These are phyloP conservation scores for Alternaria angustiovoidea DNA, from an alignment of 2,329 filamentous ascomycete species.

Conservation along the genomic window DNA sequence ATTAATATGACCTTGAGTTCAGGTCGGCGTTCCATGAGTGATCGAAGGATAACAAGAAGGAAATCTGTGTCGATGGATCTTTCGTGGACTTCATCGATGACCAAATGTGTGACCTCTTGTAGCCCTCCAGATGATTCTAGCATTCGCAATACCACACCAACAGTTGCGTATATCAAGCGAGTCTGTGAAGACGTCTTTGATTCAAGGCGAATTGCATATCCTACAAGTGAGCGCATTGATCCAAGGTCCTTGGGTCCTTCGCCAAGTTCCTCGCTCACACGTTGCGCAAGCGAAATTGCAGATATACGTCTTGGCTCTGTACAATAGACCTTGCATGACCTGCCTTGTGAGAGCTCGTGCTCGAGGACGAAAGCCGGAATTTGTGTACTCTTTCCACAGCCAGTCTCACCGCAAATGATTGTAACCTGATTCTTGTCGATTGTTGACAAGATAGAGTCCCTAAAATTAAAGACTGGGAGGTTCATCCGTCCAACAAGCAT, in stretches of 20 bases:
- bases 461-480: conserved; percentile 89
- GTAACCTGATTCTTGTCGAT: conserved; percentile 84
- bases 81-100: conserved; percentile 98
- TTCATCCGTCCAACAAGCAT: conserved; percentile 83
- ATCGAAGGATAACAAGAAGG: conserved; percentile 87
- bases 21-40: conserved; percentile 76
- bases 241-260: conserved; percentile 84
- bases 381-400: conserved; percentile 96
- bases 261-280: conserved; percentile 94
- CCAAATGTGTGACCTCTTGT: conserved; percentile 87
- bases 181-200: conserved; percentile 84
- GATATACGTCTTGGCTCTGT: conserved; percentile 96
- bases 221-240: conserved; percentile 82
- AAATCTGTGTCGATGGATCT: conserved; percentile 93
- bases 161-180: conserved; percentile 85
- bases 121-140: conserved; percentile 88
- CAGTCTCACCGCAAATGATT: conserved; percentile 96
- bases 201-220: conserved; percentile 93
- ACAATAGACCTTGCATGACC: conserved; percentile 89
- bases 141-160: conserved; percentile 97
- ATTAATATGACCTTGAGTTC: conserved; percentile 94
- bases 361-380: conserved; percentile 95
- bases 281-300: conserved; percentile 88
- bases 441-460: conserved; percentile 76
- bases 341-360: conserved; percentile 81